Percentiles rank a stretch among this genome's conserved stretches.
These are phyloP conservation scores for Acorus calamus DNA, from an alignment of 106 monocot species.

Conservation along the genomic window DNA sequence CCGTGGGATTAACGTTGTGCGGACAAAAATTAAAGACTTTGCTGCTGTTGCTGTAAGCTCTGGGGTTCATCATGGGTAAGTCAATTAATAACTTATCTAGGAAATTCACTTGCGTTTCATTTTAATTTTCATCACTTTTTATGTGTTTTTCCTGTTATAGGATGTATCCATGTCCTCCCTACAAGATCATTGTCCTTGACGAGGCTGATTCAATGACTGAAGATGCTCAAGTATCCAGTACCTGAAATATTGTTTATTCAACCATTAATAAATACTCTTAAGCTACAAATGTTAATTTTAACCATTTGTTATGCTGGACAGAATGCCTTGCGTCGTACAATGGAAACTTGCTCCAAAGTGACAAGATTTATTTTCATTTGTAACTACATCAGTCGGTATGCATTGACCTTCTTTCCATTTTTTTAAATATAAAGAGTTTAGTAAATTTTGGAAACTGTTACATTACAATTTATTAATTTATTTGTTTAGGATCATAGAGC, in stretches of 20 bases:
- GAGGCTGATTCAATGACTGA: constrained; percentile 99
- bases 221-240: constrained; percentile 79
- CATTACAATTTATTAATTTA: background rate
- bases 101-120: background rate
- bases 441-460: background rate
- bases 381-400: constrained; percentile 96
- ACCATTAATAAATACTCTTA: no score
- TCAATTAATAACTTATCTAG: background rate
- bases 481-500: constrained; percentile 85
- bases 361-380: constrained; percentile 98
- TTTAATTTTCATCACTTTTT: background rate
- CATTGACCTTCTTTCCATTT: background rate
- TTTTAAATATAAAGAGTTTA: no score
- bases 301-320: constrained; percentile 20
- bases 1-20: constrained; percentile 93
- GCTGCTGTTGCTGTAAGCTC: constrained; percentile 96
- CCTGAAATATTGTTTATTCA: no score
- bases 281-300: no score
- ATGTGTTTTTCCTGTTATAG: constrained; percentile 20
- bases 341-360: constrained; percentile 97
- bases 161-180: constrained; percentile 83
- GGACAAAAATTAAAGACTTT: constrained; percentile 97
- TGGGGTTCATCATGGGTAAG: constrained; percentile 47
- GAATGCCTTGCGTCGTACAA: constrained; percentile 95
- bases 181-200: constrained; percentile 93